Conservation (phyloP, 1,284 basidiomycete genomes). For the Meripilus lineatus region DNA sequence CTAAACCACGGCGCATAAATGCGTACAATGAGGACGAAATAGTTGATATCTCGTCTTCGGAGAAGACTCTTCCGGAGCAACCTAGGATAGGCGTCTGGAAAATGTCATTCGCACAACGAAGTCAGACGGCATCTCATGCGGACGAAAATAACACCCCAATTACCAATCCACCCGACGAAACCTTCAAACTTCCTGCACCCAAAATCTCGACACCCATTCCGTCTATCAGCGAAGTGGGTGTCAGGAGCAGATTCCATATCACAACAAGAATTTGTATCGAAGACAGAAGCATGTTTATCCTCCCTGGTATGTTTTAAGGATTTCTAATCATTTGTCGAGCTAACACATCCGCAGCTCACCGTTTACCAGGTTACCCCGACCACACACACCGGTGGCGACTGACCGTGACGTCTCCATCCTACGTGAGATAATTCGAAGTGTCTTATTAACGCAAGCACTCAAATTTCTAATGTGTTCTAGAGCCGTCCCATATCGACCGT, state of each 20-base stretch:
- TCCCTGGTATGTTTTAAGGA: conserved; percentile 38
- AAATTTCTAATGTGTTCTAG: too few relatives aligned
- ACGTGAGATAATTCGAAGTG: conserved; percentile 35
- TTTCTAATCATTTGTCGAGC: conserved; percentile 3
- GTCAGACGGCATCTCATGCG: conserved; percentile 31
- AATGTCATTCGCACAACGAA: conserved; percentile 44
- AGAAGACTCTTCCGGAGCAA: neutral
- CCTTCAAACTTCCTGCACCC: conserved; percentile 6
- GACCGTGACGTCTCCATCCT: conserved; percentile 61
- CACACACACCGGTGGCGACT: conserved; percentile 72
- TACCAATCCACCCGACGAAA: neutral
- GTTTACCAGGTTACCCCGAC: conserved; percentile 25
- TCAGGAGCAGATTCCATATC: conserved; percentile 60
- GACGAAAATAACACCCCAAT: conserved; percentile 21
- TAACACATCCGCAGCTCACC: conserved; percentile 34
- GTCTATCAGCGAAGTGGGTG: too few relatives aligned
- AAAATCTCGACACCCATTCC: too few relatives aligned
- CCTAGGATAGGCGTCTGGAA: conserved; percentile 25
- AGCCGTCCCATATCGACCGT: conserved; percentile 50
- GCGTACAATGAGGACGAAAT: conserved; percentile 41
- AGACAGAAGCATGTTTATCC: conserved; percentile 61
- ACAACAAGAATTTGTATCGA: conserved; percentile 54
- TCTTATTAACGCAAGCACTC: too few relatives aligned
- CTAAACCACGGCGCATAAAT: conserved; percentile 52
- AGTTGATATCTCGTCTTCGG: conserved; percentile 37